Evolutionary conservation across 257 asterid genomes (phyloP), one percentile per base, ranked within the genome.

Genomic region (Marsdenia floribunda): DNA sequence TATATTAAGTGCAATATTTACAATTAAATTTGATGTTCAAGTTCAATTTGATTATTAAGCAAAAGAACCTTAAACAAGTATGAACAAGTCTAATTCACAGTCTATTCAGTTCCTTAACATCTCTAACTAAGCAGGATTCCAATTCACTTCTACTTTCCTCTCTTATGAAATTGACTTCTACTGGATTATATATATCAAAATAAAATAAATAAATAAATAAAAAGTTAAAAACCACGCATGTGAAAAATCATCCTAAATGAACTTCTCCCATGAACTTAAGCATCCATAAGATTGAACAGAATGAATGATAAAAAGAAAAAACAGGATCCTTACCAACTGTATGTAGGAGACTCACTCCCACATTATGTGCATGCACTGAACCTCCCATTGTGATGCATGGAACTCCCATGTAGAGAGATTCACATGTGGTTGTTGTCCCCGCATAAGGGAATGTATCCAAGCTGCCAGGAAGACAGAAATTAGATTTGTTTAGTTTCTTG

Each of bases 391-490:
- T 90, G 86, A 95, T 87, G 72, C 99, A 95, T 52, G 99, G 99
- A 72, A 95, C 99, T 80, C 99, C 99, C 98, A 95, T 95, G 86
- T 83, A 95, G 5, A 95, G 85, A 42, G 99, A 95, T 86, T 95
- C 99, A 57, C 99, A 95, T 22, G 99, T 95, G 65, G 99, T 95
- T 54, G 99, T 95, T 74, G 99, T 95, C 70, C 99, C 99, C 33
- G 99, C 98, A 78, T 95, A 95, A 33, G 99, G 99, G 83, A 90
- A 95, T 73, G 99, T 95, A 83, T 95, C 99, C 97, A 95, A 87
- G 86, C 99, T 95, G 82, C 73, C 76, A 40, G 58, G 3, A 76
- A 78, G 21, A 65, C 37, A 9, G 14, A 3, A 61, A 12, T 33
- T 26, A 73, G 59, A 47, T 38, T 67, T 47, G 80, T 16, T 49